Conservation (phyloP, 1,284 basidiomycete genomes). For the Ganoderma lucidum region DNA sequence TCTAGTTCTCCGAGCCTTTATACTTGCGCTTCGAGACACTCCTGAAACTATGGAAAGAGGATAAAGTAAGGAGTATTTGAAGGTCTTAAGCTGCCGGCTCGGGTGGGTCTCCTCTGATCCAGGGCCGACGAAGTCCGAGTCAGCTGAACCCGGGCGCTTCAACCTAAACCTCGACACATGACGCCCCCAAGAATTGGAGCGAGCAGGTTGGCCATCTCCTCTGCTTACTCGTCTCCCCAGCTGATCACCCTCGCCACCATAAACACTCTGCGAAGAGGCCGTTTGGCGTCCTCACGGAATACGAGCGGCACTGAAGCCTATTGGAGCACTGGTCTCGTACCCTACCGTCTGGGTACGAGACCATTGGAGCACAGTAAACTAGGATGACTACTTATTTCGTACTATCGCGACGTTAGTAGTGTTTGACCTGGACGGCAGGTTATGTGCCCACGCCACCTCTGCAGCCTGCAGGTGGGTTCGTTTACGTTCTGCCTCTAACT, state of each 20-base stretch:
- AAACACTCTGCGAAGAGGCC: too few relatives aligned
- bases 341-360: too few relatives aligned
- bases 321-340: too few relatives aligned
- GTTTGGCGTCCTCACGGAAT: too few relatives aligned
- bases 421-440: too few relatives aligned
- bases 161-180: not conserved
- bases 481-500: not conserved
- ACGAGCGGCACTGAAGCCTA: too few relatives aligned
- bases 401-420: too few relatives aligned
- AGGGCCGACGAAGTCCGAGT: not conserved
- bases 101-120: not conserved
- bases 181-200: not conserved
- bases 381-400: not conserved
- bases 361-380: not conserved
- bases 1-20: not conserved
- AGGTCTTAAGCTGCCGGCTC: too few relatives aligned
- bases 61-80: too few relatives aligned
- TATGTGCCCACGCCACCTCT: not conserved
- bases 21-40: not conserved
- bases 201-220: too few relatives aligned
- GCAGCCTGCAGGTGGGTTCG: not conserved
- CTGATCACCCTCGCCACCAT: too few relatives aligned
- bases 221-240: too few relatives aligned
- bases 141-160: not conserved
- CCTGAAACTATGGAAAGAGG: not conserved